Conservation (phyloP, 2,329 filamentous ascomycete species). For the Aspergillus sp. region DNA sequence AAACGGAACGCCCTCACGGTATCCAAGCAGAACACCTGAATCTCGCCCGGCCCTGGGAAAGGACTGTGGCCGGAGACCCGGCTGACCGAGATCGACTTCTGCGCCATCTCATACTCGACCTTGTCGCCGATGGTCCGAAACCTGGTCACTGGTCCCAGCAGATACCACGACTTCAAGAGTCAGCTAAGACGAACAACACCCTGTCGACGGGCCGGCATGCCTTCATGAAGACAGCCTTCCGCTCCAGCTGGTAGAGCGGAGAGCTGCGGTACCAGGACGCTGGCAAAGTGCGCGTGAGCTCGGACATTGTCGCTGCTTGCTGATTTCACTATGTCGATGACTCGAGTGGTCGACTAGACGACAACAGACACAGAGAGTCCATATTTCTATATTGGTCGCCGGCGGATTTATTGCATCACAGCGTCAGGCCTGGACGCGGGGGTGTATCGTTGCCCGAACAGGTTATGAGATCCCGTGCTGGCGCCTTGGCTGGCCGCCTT, state of each 20-base stretch:
- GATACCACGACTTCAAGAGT: conserved; percentile 41
- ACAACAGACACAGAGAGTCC: no score
- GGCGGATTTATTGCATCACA: neutral
- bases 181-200: conserved; percentile 2
- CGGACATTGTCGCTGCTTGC: no score
- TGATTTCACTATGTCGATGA: no score
- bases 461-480: conserved; percentile 21
- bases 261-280: conserved; percentile 45
- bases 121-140: conserved; percentile 35
- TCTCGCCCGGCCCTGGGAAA: conserved; percentile 23
- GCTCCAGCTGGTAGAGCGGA: conserved; percentile 42
- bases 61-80: conserved; percentile 22
- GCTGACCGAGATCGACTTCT: conserved; percentile 33
- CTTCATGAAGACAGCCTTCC: conserved; percentile 42
- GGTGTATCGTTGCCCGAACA: conserved; percentile 23
- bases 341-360: no score
- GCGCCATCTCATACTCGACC: conserved; percentile 44
- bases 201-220: conserved; percentile 12
- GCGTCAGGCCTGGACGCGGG: neutral
- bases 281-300: conserved; percentile 36
- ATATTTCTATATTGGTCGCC: neutral
- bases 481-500: no score
- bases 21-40: conserved; percentile 30
- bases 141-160: conserved; percentile 44
- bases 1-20: conserved; percentile 16